phyloP scores from a whole-genome alignment of 805 yeast genomes.

The Kodamaea nitidulidarum region DNA sequence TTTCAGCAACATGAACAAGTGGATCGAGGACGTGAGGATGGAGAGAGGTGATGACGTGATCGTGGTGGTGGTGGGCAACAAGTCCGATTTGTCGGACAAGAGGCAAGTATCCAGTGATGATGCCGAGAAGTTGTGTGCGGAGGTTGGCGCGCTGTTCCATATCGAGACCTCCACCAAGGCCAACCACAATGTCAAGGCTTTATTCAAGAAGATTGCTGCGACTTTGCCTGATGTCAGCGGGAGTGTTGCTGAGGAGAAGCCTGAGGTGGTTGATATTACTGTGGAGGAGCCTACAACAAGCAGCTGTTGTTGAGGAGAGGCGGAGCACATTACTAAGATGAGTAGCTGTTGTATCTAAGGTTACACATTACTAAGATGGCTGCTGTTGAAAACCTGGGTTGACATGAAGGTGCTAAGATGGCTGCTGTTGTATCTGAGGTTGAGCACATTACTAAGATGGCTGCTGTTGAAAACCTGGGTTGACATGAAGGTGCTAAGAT shows the following conservation, averaged over 20 bases:
- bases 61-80: slow-evolving; percentile 88
- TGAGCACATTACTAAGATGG: too few relatives aligned
- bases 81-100: slow-evolving; percentile 66
- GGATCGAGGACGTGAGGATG: slow-evolving; percentile 92
- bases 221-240: slow-evolving; percentile 74
- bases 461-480: too few relatives aligned
- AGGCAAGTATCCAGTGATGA: slow-evolving; percentile 82
- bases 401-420: too few relatives aligned
- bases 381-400: too few relatives aligned
- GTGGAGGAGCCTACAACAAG: slow-evolving; percentile 24
- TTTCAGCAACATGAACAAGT: slow-evolving; percentile 77
- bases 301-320: slow-evolving; percentile 16
- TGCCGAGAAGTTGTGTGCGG: slow-evolving; percentile 72
- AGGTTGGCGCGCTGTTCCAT: slow-evolving; percentile 70
- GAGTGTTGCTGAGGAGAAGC: slow-evolving; percentile 15
- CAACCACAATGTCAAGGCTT: slow-evolving; percentile 85
- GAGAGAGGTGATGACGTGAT: slow-evolving; percentile 91
- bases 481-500: too few relatives aligned
- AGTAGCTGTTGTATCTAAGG: too few relatives aligned
- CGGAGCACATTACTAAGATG: too few relatives aligned
- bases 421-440: too few relatives aligned
- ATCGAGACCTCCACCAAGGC: slow-evolving; percentile 94
- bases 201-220: slow-evolving; percentile 88
- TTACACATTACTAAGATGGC: too few relatives aligned
- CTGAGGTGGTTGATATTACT: slow-evolving; percentile 38